A percentile compares a stretch with the other conserved stretches of the same genome.
Evolutionary conservation across 768 basidiomycete species (phyloP).

Genomic region (Boletus rex-veris): DNA sequence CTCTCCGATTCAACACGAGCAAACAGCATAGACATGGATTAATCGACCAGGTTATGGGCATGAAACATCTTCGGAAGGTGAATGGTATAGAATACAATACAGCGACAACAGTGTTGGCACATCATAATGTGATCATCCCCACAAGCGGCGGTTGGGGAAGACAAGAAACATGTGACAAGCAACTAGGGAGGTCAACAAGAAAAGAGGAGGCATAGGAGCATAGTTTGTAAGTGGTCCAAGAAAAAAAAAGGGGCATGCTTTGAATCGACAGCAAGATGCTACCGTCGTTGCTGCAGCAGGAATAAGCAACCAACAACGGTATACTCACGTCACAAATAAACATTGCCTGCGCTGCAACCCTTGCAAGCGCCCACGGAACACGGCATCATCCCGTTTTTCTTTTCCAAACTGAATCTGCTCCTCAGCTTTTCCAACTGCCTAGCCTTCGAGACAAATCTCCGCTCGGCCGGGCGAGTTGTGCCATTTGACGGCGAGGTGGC

Average conservation of each 20-base stretch:
- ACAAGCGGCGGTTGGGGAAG: slow-evolving; percentile 3
- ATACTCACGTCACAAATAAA: slow-evolving; percentile 30
- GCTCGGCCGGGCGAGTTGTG: slow-evolving; percentile 18
- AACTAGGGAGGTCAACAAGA: slow-evolving; percentile 4
- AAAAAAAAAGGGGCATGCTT: slow-evolving; percentile 9
- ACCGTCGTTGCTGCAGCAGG: slow-evolving; percentile 2
- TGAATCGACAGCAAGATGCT: slow-evolving; percentile 6
- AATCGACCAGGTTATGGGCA: slow-evolving; percentile 20
- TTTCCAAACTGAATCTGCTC: slow-evolving; percentile 47
- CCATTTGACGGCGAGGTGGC: slow-evolving; percentile 6
- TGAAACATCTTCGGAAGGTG: slow-evolving; percentile 11
- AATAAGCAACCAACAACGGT: slow-evolving; percentile 1
- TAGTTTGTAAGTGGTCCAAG: slow-evolving; percentile 1
- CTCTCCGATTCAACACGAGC: slow-evolving; percentile 5
- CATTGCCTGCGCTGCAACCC: slow-evolving; percentile 21
- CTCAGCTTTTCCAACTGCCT: slow-evolving; percentile 64
- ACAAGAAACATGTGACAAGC: slow-evolving; percentile 22
- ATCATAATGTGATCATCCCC: slow-evolving; percentile 19
- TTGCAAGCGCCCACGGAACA: slow-evolving; percentile 29
- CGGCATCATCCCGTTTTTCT: slow-evolving; percentile 10
- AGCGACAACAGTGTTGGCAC: slow-evolving; percentile 29
- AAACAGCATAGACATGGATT: slow-evolving; percentile 24
- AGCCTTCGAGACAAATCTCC: slow-evolving; percentile 56
- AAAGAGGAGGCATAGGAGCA: slow-evolving; percentile 21
- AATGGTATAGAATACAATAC: slow-evolving; percentile 22